Evolutionary conservation across 352 stramenopile genomes (phyloP).

Genomic region (Pythium utonaiense): DNA sequence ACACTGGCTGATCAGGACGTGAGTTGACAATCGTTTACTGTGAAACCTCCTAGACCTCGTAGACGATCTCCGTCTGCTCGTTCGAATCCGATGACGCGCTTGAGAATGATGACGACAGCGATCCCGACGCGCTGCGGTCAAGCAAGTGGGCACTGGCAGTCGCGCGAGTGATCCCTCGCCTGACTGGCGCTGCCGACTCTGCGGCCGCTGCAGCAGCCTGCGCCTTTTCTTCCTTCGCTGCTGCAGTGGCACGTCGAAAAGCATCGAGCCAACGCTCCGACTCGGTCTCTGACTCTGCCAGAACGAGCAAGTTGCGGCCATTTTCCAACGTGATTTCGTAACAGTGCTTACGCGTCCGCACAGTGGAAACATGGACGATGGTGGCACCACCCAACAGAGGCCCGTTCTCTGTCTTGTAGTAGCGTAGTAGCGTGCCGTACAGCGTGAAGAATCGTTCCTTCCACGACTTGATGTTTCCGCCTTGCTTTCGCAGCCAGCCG

Average conservation of each 20-base stretch:
- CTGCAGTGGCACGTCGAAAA: slow-evolving; percentile 47
- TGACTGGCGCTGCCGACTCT: neutral
- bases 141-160: neutral
- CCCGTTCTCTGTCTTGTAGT: slow-evolving; percentile 82
- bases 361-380: slow-evolving; percentile 63
- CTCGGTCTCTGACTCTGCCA: slow-evolving; percentile 66
- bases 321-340: slow-evolving; percentile 74
- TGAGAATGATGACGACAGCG: neutral
- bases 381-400: slow-evolving; percentile 59
- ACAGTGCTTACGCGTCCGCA: slow-evolving; percentile 65
- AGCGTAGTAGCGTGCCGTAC: slow-evolving; percentile 68
- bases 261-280: slow-evolving; percentile 64
- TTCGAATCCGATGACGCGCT: neutral
- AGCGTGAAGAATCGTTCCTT: slow-evolving; percentile 82
- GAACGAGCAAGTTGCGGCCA: slow-evolving; percentile 66
- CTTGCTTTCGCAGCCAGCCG: slow-evolving; percentile 80
- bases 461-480: slow-evolving; percentile 79
- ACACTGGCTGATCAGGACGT: no score
- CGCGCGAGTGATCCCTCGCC: neutral
- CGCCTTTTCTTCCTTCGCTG: slow-evolving; percentile 23
- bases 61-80: neutral
- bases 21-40: no score
- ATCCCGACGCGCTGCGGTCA: neutral
- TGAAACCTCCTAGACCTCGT: neutral
- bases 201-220: neutral